Base-by-base conservation (phyloP, 1,139 yeast genomes). In the Schwanniomyces etchellsii region DNA sequence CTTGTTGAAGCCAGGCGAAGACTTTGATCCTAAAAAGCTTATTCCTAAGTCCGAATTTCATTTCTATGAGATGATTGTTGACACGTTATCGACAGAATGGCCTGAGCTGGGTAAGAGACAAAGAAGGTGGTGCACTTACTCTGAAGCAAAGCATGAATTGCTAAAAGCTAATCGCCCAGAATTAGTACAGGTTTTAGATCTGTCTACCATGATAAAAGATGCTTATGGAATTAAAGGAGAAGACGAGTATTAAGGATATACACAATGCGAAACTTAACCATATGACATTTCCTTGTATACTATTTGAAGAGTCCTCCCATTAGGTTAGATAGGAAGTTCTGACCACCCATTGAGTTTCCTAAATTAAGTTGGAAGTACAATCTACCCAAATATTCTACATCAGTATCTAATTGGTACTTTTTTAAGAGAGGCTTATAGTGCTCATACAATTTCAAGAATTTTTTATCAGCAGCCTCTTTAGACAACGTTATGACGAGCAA, bases 41-140 rank as follows among this genome's bases (percentile, higher is more conserved):
- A 62, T 75, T 11, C 93, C 94, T 2, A 65, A 84, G 42, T 65
- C 85, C 10, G 95, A 85, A 50, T 89, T 80, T 48, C 93, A 88
- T 51, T 81, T 89, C 50, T 91, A 69, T 51, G 95, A 88, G 51
- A 67, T 89, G 80, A 48, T 56, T 13, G 75, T 82, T 2, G 72
- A 60, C 16, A 60, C 69, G 29, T 60, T 83, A 40, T 70, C 70
- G 28, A 69, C 63, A 1, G 64, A 56, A 18, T 91, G 89, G 82
- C 98, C 98, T 0, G 98, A 91, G 52, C 42, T 51, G 15, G 35
- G 57, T 10, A 60, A 59, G 34, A 65, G 97, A 38, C 60, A 66
- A 23, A 61, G 97, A 31, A 60, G 74, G 36, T 86, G 96, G 95
- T 81, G 84, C 47, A 63, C 73, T 1, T 86, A 74, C 45, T 58